Evolutionary conservation across 225 moss, liverwort and hornwort genomes (phyloP).

Genomic region (Asterella californica): DNA sequence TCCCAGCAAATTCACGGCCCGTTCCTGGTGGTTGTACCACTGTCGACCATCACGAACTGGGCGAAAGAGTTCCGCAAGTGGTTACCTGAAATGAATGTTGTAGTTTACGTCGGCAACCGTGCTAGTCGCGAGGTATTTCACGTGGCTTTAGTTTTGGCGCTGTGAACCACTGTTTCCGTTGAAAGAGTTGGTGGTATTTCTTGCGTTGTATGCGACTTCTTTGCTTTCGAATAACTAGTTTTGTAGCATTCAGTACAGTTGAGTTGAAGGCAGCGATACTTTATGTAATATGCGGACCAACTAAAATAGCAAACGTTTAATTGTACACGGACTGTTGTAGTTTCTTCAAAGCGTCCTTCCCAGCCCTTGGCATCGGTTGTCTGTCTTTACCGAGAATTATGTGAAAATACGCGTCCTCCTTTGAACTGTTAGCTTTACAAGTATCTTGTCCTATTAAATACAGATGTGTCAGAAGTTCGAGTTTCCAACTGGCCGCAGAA

Average conservation of each 20-base stretch:
- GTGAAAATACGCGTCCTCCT: neutral
- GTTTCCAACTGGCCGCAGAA: constrained; percentile 83
- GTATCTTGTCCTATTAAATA: constrained; percentile 1
- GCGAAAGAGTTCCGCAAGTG: constrained; percentile 99
- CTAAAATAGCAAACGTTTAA: neutral
- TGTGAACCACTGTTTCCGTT: neutral
- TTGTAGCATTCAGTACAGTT: neutral
- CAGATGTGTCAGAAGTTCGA: constrained; percentile 96
- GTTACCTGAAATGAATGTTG: constrained; percentile 97
- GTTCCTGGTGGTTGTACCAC: constrained; percentile 93
- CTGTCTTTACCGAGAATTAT: too few relatives aligned
- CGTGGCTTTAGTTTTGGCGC: neutral
- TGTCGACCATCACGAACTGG: constrained; percentile 99
- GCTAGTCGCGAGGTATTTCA: constrained; percentile 86
- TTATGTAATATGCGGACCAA: neutral
- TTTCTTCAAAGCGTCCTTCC: too few relatives aligned
- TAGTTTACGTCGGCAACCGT: constrained; percentile 98
- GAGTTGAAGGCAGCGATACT: neutral
- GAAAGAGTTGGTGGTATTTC: neutral
- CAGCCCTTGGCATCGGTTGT: too few relatives aligned
- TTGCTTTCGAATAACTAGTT: neutral
- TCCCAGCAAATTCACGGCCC: constrained; percentile 98
- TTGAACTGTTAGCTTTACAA: neutral
- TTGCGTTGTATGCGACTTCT: neutral
- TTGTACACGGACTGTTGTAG: neutral